Evolutionary conservation across 768 basidiomycete species (phyloP).

Genomic region (Tulasnella sp.): DNA sequence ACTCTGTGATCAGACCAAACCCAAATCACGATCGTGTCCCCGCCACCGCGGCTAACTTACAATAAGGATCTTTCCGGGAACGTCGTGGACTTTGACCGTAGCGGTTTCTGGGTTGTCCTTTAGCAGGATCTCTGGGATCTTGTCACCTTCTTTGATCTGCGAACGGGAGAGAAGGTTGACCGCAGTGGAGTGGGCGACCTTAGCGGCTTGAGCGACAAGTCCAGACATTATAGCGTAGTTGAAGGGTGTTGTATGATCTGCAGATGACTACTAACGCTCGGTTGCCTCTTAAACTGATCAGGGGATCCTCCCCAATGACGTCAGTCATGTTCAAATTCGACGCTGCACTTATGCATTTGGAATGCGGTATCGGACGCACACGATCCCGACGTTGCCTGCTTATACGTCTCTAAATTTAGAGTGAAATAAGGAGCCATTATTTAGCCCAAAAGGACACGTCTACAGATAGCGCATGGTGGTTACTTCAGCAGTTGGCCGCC

Average conservation of each 20-base stretch:
- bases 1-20: neutral
- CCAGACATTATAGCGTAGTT: neutral
- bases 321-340: neutral
- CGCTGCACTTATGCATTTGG: neutral
- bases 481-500: no score
- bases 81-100: slow-evolving; percentile 40
- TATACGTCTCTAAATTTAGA: neutral
- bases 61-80: slow-evolving; percentile 61
- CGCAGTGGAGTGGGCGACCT: slow-evolving; percentile 29
- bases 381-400: neutral
- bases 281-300: neutral
- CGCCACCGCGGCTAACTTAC: slow-evolving; percentile 41
- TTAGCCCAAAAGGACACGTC: no score
- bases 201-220: neutral
- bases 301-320: neutral
- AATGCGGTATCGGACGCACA: neutral
- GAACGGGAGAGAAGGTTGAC: slow-evolving; percentile 51
- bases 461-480: no score
- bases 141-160: slow-evolving; percentile 57
- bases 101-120: slow-evolving; percentile 14
- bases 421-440: no score
- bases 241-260: neutral
- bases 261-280: neutral
- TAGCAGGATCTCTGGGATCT: slow-evolving; percentile 40
- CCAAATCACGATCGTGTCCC: neutral